Conservation (phyloP, 164 flowering plant genomes). For the Amborella trichopoda region DNA sequence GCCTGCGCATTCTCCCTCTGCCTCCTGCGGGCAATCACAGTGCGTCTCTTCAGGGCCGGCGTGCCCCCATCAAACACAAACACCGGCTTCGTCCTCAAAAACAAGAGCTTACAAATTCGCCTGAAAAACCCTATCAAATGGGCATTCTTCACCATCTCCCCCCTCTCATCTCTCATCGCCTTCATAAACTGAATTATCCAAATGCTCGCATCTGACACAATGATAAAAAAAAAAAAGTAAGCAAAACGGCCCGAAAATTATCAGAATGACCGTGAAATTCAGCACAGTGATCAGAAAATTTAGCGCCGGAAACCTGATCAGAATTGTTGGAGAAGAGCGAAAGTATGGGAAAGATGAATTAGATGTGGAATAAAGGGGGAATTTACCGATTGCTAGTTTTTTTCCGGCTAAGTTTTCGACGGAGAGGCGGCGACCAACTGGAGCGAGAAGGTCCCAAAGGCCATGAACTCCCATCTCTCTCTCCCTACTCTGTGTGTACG, state of each 20-base stretch:
- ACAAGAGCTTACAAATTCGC: slow-evolving; percentile 84
- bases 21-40: slow-evolving; percentile 79
- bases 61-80: slow-evolving; percentile 96
- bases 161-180: slow-evolving; percentile 95
- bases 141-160: slow-evolving; percentile 90
- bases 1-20: slow-evolving; percentile 92
- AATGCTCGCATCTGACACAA: slow-evolving; percentile 97
- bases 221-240: no score
- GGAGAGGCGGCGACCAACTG: slow-evolving; percentile 97
- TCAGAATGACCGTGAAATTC: no score
- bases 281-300: no score
- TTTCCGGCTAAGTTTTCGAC: slow-evolving; percentile 94
- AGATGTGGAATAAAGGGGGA: slow-evolving; percentile 7
- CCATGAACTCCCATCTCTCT: slow-evolving; percentile 99
- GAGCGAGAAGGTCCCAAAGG: slow-evolving; percentile 94
- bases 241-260: no score
- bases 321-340: no score
- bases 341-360: no score
- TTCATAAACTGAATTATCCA: slow-evolving; percentile 98
- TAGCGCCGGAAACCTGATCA: no score
- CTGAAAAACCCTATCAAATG: slow-evolving; percentile 87
- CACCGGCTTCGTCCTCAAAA: slow-evolving; percentile 77
- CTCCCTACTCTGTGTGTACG: no score
- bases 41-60: slow-evolving; percentile 87
- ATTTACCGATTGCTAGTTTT: slow-evolving; percentile 70